Percentiles rank a stretch among this genome's conserved stretches.
Conservation (phyloP, 208 protist genomes). For the Acanthamoeba lenticulata region DNA sequence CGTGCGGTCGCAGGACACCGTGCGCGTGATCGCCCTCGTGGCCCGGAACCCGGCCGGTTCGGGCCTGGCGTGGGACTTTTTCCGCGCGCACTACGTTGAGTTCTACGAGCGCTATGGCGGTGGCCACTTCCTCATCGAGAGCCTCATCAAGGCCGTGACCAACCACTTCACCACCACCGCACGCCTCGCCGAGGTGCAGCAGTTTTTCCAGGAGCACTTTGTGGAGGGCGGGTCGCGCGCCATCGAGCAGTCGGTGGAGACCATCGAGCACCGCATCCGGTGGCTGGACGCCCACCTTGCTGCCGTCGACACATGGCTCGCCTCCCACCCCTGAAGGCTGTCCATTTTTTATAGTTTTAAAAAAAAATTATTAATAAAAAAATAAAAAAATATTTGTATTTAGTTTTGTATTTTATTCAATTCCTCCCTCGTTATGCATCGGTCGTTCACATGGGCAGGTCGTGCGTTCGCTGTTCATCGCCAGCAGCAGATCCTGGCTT, state of each 20-base stretch:
- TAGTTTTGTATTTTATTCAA: too few species aligned
- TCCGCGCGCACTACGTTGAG: conserved; percentile 64
- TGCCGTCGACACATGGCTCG: neutral
- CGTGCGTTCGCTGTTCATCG: too few species aligned
- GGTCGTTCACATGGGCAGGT: too few species aligned
- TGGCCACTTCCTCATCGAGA: conserved; percentile 64
- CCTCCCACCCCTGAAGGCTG: neutral
- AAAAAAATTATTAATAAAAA: too few species aligned
- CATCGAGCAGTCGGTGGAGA: conserved; percentile 65
- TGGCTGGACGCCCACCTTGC: neutral
- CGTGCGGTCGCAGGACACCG: conserved; percentile 56
- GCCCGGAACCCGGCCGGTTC: neutral
- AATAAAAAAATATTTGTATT: too few species aligned
- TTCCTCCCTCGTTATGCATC: too few species aligned
- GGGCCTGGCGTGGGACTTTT: conserved; percentile 72
- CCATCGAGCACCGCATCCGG: conserved; percentile 43
- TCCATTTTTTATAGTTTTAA: too few species aligned
- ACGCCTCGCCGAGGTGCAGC: conserved; percentile 27
- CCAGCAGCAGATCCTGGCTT: too few species aligned
- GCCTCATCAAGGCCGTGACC: conserved; percentile 60
- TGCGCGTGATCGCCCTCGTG: conserved; percentile 35
- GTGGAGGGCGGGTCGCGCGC: conserved; percentile 49
- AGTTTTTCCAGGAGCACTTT: conserved; percentile 62
- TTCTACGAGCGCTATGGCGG: conserved; percentile 63
- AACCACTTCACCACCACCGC: conserved; percentile 13